Conservation (phyloP, 1,284 basidiomycete species). For the Sporisorium sorghi region DNA sequence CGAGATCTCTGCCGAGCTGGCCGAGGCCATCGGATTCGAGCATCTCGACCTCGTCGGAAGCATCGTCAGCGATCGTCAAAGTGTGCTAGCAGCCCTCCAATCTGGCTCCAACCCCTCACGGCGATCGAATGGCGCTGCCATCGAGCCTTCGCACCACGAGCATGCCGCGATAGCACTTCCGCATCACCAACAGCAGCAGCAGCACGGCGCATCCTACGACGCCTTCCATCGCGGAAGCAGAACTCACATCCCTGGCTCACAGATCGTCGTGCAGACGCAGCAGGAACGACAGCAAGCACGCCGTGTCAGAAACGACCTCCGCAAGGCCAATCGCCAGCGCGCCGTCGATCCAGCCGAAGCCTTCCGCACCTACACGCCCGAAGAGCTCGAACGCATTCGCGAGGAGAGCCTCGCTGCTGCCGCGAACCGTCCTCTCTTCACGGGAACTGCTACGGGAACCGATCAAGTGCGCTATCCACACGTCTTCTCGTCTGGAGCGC, state of each 20-base stretch:
- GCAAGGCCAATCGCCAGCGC: constrained; percentile 34
- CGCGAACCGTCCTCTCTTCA: constrained; percentile 78
- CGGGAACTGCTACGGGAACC: constrained; percentile 74
- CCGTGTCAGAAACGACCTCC: constrained; percentile 53
- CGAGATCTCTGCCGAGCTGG: constrained; percentile 81
- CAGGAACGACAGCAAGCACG: constrained; percentile 65
- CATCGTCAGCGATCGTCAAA: constrained; percentile 69
- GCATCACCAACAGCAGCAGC: constrained; percentile 42
- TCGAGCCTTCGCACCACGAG: constrained; percentile 13
- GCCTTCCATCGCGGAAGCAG: constrained; percentile 36
- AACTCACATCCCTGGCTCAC: constrained; percentile 66
- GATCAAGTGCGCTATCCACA: constrained; percentile 80
- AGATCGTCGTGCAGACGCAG: constrained; percentile 64
- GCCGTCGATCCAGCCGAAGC: constrained; percentile 25
- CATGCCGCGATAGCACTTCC: constrained; percentile 20
- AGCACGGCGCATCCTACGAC: constrained; percentile 21
- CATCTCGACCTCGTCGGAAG: constrained; percentile 75
- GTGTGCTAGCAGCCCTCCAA: constrained; percentile 45
- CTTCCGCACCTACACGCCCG: constrained; percentile 71
- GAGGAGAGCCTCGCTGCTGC: constrained; percentile 77
- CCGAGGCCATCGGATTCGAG: constrained; percentile 87
- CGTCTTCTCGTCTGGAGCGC: constrained; percentile 82
- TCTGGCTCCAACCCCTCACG: neutral
- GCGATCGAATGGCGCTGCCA: constrained; percentile 28
- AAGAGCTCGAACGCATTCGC: constrained; percentile 77